A percentile compares a stretch with the other conserved stretches of the same genome.
Conservation (phyloP, 306 rosid genomes). For the Prunus dulcis region DNA sequence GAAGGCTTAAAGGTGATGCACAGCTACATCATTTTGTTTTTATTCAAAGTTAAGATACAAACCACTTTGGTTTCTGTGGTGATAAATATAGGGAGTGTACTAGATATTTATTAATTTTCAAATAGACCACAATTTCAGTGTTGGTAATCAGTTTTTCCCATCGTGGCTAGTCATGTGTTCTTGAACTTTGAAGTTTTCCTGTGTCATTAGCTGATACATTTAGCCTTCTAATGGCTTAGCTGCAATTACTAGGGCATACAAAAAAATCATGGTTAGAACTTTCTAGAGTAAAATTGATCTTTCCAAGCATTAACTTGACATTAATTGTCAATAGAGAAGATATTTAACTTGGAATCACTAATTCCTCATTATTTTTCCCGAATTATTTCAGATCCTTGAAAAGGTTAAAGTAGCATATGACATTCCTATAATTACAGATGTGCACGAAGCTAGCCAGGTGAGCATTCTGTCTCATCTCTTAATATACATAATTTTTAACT, state of each 20-base stretch:
- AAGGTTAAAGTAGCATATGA: conserved; percentile 87
- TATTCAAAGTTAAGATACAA: not conserved
- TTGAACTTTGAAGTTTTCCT: not conserved
- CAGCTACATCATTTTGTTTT: conserved; percentile 10
- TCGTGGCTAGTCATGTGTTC: not conserved
- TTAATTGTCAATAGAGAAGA: not conserved
- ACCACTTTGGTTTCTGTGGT: not conserved
- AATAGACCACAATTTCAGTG: not conserved
- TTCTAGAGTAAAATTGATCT: not conserved
- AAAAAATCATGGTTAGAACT: not conserved
- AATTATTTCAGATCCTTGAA: conserved; percentile 71
- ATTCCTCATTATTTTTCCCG: not conserved
- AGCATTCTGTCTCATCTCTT: conserved; percentile 8
- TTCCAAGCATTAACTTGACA: not conserved
- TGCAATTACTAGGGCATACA: not conserved
- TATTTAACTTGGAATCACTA: not conserved
- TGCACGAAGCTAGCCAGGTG: conserved; percentile 78
- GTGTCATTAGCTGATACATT: not conserved
- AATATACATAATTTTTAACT: not conserved
- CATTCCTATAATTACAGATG: conserved; percentile 88
- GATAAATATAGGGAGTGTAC: not conserved
- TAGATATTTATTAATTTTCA: not conserved
- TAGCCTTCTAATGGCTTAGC: not conserved
- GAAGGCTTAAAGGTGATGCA: conserved; percentile 85
- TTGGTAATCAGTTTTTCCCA: not conserved